Evolutionary conservation across 2,329 filamentous ascomycete genomes (phyloP).

Genomic region (Penicillium aurantiogriseum): DNA sequence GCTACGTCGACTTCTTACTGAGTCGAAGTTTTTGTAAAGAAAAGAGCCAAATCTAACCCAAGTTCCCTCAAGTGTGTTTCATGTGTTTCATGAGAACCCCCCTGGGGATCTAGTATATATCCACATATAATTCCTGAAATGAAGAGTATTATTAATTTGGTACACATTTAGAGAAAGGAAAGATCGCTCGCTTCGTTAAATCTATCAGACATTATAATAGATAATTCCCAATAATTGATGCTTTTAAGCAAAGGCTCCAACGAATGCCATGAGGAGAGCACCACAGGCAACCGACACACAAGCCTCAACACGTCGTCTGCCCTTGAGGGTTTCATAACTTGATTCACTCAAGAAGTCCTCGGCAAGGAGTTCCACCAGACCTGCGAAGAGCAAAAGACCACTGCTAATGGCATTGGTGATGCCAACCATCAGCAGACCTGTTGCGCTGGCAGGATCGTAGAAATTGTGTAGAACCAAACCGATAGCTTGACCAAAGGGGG

Average conservation of each 20-base stretch:
- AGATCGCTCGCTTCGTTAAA: neutral
- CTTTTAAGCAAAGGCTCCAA: constrained; percentile 62
- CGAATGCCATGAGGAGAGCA: constrained; percentile 63
- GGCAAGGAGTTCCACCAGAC: constrained; percentile 77
- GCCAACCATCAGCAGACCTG: constrained; percentile 76
- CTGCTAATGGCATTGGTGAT: constrained; percentile 85
- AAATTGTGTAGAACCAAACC: constrained; percentile 73
- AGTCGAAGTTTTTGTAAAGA: neutral
- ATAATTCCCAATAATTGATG: neutral
- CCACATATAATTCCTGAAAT: neutral
- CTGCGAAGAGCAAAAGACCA: constrained; percentile 76
- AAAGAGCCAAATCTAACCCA: neutral
- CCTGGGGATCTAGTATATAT: too few relatives aligned
- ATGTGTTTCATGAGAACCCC: neutral
- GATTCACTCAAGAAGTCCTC: constrained; percentile 75
- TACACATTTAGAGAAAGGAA: neutral
- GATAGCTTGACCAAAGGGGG: constrained; percentile 79
- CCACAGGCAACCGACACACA: constrained; percentile 61
- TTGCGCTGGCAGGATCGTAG: constrained; percentile 75
- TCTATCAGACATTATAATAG: neutral
- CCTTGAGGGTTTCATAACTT: constrained; percentile 60
- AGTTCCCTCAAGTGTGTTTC: constrained; percentile 36
- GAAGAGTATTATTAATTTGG: neutral
- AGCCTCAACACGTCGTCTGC: constrained; percentile 59
- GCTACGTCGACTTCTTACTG: constrained; percentile 24